phyloP scores from a whole-genome alignment of 495 filamentous ascomycete genomes.

The Lentithecium fluviatile region DNA sequence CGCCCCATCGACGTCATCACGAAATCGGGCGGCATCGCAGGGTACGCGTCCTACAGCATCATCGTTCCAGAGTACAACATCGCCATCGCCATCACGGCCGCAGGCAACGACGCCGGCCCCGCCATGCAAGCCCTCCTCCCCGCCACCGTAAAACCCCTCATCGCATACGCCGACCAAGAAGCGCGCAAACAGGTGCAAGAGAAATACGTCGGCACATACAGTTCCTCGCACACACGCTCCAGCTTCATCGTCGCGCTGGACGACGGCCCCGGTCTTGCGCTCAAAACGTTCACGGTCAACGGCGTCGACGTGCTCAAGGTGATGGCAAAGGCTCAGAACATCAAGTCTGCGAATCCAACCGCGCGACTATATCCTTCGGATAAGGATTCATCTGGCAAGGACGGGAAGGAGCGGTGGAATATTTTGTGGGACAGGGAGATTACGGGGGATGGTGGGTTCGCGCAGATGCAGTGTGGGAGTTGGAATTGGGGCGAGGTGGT shows the following conservation, averaged over 20 bases:
- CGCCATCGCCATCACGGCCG: conserved; percentile 7
- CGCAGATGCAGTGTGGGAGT: conserved; percentile 1
- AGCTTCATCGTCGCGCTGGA: not conserved
- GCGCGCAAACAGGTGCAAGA: conserved; percentile 4
- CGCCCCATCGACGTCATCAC: conserved; percentile 16
- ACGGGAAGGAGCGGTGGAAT: not conserved
- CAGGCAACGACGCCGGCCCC: not conserved
- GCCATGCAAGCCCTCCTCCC: conserved; percentile 1
- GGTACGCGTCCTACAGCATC: conserved; percentile 10
- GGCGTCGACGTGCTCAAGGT: conserved; percentile 5
- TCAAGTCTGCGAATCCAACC: conserved; percentile 1
- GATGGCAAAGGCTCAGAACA: not conserved
- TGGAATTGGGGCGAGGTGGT: conserved; percentile 5
- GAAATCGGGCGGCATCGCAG: conserved; percentile 12
- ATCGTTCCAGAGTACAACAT: conserved; percentile 16
- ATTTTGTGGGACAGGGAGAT: not conserved
- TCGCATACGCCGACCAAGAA: conserved; percentile 1
- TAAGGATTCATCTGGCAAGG: conserved; percentile 11
- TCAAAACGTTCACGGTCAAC: conserved; percentile 4
- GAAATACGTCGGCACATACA: conserved; percentile 15
- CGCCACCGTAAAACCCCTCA: not conserved
- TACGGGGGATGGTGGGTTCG: not conserved
- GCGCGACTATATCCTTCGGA: conserved; percentile 12
- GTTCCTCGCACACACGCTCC: not conserved
- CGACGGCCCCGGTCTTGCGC: conserved; percentile 10